These are phyloP conservation scores for Penicillium thymicola DNA, from an alignment of 2,329 filamentous ascomycete genomes.

Conservation along the genomic window DNA sequence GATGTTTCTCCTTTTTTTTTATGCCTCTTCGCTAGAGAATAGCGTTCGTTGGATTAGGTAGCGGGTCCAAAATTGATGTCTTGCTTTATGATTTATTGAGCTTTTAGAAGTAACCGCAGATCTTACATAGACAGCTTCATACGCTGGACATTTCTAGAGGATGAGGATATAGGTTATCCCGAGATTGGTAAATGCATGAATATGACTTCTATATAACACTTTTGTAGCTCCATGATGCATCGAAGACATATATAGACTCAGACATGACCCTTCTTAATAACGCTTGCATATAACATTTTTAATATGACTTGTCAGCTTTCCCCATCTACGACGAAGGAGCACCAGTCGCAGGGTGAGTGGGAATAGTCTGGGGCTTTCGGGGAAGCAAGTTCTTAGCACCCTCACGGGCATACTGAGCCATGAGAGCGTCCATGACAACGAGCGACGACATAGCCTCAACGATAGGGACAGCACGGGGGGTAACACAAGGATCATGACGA, in stretches of 20 bases:
- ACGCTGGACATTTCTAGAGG: not conserved
- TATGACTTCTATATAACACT: not conserved
- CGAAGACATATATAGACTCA: not conserved
- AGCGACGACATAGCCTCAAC: constrained; percentile 84
- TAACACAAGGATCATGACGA: constrained; percentile 89
- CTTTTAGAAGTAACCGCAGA: not conserved
- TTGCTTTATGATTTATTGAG: not conserved
- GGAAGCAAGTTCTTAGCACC: constrained; percentile 48
- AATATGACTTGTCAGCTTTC: not conserved
- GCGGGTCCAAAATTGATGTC: not conserved
- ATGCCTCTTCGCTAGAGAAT: not conserved
- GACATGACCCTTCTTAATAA: not conserved
- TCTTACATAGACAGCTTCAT: too few relatives aligned
- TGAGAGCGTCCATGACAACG: constrained; percentile 79
- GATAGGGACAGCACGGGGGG: constrained; percentile 72
- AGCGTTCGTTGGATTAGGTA: not conserved
- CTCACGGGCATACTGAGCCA: constrained; percentile 71
- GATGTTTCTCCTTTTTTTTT: not conserved
- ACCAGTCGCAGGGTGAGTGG: constrained; percentile 32
- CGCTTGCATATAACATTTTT: constrained; percentile 5
- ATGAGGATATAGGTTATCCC: not conserved
- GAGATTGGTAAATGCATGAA: not conserved
- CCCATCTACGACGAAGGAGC: constrained; percentile 7
- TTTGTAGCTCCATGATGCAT: constrained; percentile 3
- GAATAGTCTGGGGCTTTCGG: constrained; percentile 36